Conservation (phyloP, 192 early-diverging fungal species). For the Diversispora eburnea region DNA sequence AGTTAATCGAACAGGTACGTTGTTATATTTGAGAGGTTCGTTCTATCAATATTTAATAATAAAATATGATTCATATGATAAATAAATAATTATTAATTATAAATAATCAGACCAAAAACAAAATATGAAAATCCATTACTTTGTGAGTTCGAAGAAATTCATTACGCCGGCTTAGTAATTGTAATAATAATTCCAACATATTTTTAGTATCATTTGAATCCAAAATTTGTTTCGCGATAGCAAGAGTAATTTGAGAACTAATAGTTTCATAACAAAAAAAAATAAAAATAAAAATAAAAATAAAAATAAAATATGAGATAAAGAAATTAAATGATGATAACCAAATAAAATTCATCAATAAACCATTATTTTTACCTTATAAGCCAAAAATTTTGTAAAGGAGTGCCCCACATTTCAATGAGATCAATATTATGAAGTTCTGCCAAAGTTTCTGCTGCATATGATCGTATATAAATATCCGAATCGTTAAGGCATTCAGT, state of each 20-base stretch:
- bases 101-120: neutral
- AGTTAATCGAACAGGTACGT: slow-evolving; percentile 54
- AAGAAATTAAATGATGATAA: neutral
- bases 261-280: slow-evolving; percentile 13
- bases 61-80: neutral
- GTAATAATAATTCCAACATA: slow-evolving; percentile 62
- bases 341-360: neutral
- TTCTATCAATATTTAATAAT: neutral
- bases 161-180: slow-evolving; percentile 62
- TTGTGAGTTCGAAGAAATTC: slow-evolving; percentile 53
- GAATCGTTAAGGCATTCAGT: slow-evolving; percentile 72
- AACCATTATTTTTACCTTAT: slow-evolving; percentile 37
- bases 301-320: neutral
- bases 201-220: slow-evolving; percentile 64
- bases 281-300: neutral
- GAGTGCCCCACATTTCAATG: slow-evolving; percentile 77
- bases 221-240: slow-evolving; percentile 72
- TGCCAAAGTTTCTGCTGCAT: slow-evolving; percentile 68
- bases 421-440: slow-evolving; percentile 68
- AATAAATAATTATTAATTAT: neutral
- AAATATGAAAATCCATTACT: slow-evolving; percentile 25
- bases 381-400: slow-evolving; percentile 78
- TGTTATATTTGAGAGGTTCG: neutral
- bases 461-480: slow-evolving; percentile 62
- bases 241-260: slow-evolving; percentile 55